A percentile compares a stretch with the other conserved stretches of the same genome.
phyloP scores from a whole-genome alignment of 164 flowering plant genomes.

The Warburgia ugandensis region DNA sequence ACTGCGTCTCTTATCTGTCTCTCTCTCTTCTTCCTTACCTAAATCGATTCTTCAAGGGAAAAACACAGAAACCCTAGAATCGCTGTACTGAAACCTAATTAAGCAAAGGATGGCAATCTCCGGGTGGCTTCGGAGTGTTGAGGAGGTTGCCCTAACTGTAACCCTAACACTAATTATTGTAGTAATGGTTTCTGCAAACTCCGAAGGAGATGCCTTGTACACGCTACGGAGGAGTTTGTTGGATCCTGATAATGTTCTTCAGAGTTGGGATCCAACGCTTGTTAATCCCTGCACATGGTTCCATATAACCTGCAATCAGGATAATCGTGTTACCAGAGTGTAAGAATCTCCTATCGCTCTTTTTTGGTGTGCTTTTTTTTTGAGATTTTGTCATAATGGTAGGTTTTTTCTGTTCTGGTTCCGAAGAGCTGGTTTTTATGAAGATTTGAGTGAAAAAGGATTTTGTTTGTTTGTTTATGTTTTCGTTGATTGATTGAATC shows the following conservation, averaged over 20 bases:
- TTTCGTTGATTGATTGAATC: not conserved
- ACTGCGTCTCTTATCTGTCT: constrained; percentile 5
- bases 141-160: constrained; percentile 14
- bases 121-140: constrained; percentile 3
- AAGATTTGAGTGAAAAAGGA: no score
- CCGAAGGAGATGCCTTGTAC: constrained; percentile 74
- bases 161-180: constrained; percentile 7
- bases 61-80: not conserved
- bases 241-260: constrained; percentile 76
- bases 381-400: not conserved
- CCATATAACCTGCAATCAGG: constrained; percentile 78
- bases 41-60: no score
- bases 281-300: constrained; percentile 94
- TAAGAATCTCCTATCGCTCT: constrained; percentile 25
- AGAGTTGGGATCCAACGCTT: constrained; percentile 92
- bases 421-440: no score
- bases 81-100: not conserved
- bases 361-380: not conserved
- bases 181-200: constrained; percentile 28
- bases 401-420: not conserved
- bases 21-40: not conserved
- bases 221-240: constrained; percentile 53
- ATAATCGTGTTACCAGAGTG: constrained; percentile 80
- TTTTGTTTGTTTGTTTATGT: not conserved
- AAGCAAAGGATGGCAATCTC: constrained; percentile 7